These are phyloP conservation scores for Termitomyces sp. DNA, from an alignment of 768 basidiomycete species.

Conservation along the genomic window DNA sequence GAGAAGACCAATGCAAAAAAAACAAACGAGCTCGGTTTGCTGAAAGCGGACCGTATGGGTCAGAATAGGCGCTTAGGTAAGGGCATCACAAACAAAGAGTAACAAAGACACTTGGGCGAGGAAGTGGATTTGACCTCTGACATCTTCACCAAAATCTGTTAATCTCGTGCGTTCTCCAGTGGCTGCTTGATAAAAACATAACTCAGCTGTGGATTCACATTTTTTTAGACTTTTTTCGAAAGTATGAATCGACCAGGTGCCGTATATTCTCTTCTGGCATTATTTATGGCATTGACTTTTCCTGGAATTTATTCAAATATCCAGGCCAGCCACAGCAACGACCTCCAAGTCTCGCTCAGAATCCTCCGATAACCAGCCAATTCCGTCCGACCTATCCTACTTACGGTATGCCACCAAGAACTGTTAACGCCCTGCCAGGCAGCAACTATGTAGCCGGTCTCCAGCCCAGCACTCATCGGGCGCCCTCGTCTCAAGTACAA, in stretches of 20 bases:
- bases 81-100: slow-evolving; percentile 34
- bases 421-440: slow-evolving; percentile 45
- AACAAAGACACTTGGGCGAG: slow-evolving; percentile 31
- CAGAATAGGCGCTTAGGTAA: slow-evolving; percentile 17
- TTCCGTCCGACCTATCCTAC: slow-evolving; percentile 55
- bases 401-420: slow-evolving; percentile 63
- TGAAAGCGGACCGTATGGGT: too few species aligned
- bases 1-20: not conserved
- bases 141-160: slow-evolving; percentile 16
- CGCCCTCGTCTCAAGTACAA: slow-evolving; percentile 52
- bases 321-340: slow-evolving; percentile 80
- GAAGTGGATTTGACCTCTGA: slow-evolving; percentile 14
- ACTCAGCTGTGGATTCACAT: slow-evolving; percentile 3
- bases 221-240: slow-evolving; percentile 32
- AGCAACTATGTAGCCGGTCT: slow-evolving; percentile 55
- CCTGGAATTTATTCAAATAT: slow-evolving; percentile 20
- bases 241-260: slow-evolving; percentile 64
- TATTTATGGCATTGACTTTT: slow-evolving; percentile 21
- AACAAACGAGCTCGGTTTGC: too few species aligned
- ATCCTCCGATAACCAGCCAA: slow-evolving; percentile 58
- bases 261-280: slow-evolving; percentile 18
- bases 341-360: slow-evolving; percentile 70
- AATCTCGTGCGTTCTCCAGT: slow-evolving; percentile 10
- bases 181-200: not conserved
- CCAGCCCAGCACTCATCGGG: slow-evolving; percentile 59